Evolutionary conservation across 306 rosid genomes (phyloP), one percentile per base, ranked within the genome.

Genomic region (Cyclanthera cordifolia): DNA sequence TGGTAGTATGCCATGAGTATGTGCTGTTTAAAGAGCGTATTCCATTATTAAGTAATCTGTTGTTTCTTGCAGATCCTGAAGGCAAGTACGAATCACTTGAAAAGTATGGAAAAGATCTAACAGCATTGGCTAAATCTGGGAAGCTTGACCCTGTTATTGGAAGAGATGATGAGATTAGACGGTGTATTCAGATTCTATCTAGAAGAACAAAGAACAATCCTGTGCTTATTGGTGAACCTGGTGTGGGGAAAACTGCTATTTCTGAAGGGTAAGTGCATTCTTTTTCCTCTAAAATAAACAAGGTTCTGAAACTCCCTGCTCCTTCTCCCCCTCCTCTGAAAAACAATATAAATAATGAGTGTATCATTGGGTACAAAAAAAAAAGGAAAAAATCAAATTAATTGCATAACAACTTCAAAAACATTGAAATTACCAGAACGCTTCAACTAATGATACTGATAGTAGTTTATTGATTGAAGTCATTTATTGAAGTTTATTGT

Each of bases 91-190:
- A 93, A 80, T 84, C 96, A 55, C 82, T 93, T 79, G 96, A 90
- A 78, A 93, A 86, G 76, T 93, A 93, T 59, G 99, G 99, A 75
- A 93, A 93, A 73, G 99, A 93, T 87, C 79, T 93, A 85, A 93
- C 99, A 43, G 90, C 95, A 56, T 86, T 93, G 95, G 99, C 99
- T 43, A 90, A 67, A 78, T 84, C 82, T 41, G 99, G 99, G 69
- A 93, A 93, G 78, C 96, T 93, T 76, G 99, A 93, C 73, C 99
- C 99, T 24, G 99, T 93, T 50, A 93, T 93, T 73, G 99, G 99
- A 75, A 93, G 99, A 80, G 99, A 93, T 69, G 99, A 90, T 83
- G 99, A 93, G 77, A 93, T 90, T 76, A 95, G 99, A 46, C 88
- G 99, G 79, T 93, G 99, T 86, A 93, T 93, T 79, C 96, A 93